Evolutionary conservation across 805 yeast species (phyloP), one percentile per base, ranked within the genome.

Genomic region (Saccharomyces kudriavzevii): DNA sequence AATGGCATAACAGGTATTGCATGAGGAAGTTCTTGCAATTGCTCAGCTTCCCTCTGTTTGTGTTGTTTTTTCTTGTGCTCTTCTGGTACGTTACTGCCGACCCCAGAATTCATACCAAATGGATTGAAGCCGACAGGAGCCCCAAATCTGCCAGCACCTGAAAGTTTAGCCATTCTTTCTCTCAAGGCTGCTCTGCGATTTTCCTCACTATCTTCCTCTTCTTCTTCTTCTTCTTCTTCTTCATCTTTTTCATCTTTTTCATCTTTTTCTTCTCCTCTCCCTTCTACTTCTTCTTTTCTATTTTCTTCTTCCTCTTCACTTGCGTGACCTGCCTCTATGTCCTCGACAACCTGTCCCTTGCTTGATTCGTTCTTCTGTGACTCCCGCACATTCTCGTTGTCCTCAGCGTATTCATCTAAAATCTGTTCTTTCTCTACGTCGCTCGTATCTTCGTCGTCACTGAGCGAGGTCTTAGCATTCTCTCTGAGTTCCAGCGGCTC

Each of bases 101-200:
- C 58, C n/a, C 56, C 50, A 1, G 58, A 51, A 9, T 74, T 69
- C 40, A 62, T 59, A 49, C 73, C 77, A 55, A 74, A 74, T 35
- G 78, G 78, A 50, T 74, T 74, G 55, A 74, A 74, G 0, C 70
- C 74, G 27, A 70, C 71, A 29, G 69, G 67, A 60, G 69, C 70
- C 46, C 90, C 91, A 70, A 83, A 78, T 83, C 87, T 80, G 54
- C 87, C 85, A 13, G 83, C 82, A 22, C 96, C 96, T 0, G 97
- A 87, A 20, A 92, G 78, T 62, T 85, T 88, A n/a, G 99, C 98
- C 97, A 92, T 92, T 56, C 97, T 80, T 58, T 87, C 97, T 22
- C 95, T 84, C 51, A 92, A 74, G 5, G 85, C 88, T 49, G 85
- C 79, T 61, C 94, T 80, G 53, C 85, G 80, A 4, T 84, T 75